These are phyloP conservation scores for Barnettozyma californica DNA, from an alignment of 805 yeast genomes.

Conservation along the genomic window DNA sequence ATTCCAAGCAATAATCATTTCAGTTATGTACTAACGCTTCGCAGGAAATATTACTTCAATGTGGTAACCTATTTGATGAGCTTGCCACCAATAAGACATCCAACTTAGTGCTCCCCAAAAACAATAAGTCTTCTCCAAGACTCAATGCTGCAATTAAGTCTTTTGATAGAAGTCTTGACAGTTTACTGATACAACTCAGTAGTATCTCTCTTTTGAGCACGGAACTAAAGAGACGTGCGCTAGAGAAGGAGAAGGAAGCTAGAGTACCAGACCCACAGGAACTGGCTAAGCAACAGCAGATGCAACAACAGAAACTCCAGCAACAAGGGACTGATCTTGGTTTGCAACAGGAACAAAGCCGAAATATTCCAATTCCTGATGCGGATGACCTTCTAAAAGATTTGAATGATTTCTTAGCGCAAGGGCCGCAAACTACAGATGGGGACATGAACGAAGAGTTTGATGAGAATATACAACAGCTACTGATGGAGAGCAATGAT, in stretches of 20 bases:
- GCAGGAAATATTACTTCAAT: conserved; percentile 22
- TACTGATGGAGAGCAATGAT: conserved; percentile 18
- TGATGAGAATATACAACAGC: conserved; percentile 20
- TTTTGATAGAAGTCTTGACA: conserved; percentile 20
- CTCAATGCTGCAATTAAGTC: conserved; percentile 15
- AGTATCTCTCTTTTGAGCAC: conserved; percentile 18
- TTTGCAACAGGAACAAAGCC: conserved; percentile 2
- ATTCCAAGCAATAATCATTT: too few species aligned
- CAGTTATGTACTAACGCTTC: neutral
- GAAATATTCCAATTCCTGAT: conserved; percentile 4
- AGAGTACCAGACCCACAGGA: conserved; percentile 8
- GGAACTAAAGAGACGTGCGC: conserved; percentile 15
- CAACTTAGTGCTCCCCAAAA: conserved; percentile 21
- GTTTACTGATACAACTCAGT: conserved; percentile 20
- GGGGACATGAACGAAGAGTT: conserved; percentile 22
- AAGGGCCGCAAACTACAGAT: conserved; percentile 28
- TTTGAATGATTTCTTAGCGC: conserved; percentile 23
- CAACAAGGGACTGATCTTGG: conserved; percentile 1
- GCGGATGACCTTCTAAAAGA: conserved; percentile 23
- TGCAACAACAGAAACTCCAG: conserved; percentile 5
- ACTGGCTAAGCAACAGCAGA: conserved; percentile 3
- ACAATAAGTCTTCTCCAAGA: conserved; percentile 5
- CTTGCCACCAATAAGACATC: conserved; percentile 18
- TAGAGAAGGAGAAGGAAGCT: conserved; percentile 13
- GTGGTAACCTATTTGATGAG: conserved; percentile 21